These are phyloP conservation scores for Apostasia shenzhenica DNA, from an alignment of 106 monocot genomes.

Conservation along the genomic window DNA sequence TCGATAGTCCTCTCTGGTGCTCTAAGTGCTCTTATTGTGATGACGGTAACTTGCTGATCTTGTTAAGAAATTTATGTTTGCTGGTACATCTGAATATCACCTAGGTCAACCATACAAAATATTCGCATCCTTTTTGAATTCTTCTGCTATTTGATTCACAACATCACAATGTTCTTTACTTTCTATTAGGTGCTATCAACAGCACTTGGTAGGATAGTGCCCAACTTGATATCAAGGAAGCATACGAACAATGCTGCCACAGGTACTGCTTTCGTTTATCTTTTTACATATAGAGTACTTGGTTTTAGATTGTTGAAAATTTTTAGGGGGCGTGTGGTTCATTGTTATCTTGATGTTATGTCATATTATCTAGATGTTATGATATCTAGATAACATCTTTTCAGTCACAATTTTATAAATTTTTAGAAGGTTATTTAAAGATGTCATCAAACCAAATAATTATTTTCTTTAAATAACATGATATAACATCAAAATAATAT, in stretches of 20 bases:
- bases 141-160: neutral
- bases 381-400: no score
- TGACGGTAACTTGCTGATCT: constrained; percentile 60
- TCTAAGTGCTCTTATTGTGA: constrained; percentile 79
- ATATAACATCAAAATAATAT: no score
- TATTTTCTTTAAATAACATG: no score
- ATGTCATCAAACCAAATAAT: no score
- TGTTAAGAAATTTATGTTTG: neutral
- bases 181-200: constrained; percentile 67
- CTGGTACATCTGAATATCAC: no score
- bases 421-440: no score
- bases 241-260: constrained; percentile 95
- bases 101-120: no score
- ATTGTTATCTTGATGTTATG: no score
- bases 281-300: neutral
- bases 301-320: neutral
- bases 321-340: no score
- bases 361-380: no score
- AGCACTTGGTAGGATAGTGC: constrained; percentile 93
- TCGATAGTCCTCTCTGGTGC: constrained; percentile 93
- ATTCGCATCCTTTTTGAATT: neutral
- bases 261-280: constrained; percentile 28
- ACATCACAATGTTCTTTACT: no score
- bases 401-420: no score
- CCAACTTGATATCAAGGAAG: constrained; percentile 95